Base-by-base conservation (phyloP, 495 filamentous ascomycete genomes). In the Penicillium argentinense region DNA sequence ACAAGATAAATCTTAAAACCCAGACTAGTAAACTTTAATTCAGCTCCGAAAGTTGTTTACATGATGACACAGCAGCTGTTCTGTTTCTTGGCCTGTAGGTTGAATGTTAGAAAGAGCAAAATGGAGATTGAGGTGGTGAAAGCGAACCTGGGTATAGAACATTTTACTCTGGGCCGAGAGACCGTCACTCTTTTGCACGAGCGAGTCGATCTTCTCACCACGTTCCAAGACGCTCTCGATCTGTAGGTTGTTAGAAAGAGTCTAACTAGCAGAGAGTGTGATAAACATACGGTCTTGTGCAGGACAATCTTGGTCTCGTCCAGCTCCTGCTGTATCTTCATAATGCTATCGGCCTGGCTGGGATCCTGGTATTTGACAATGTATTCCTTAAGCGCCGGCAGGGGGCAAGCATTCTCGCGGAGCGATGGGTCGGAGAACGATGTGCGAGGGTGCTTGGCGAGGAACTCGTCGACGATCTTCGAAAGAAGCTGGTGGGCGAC, bases 251-350 rank as follows among this genome's bases (percentile, higher is more conserved):
- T 27, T 28, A 41, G 42, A n/a, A 16, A 32, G 32, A 40, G 24
- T 41, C 11, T 32, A 9, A 19, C 4, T 16, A 8, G 4, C n/a
- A 33, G 27, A 37, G 51, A 59, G 51, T 43, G 51, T 59, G 44
- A 56, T 51, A 21, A 19, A 29, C 50, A 16, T 63, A 72, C 69
- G n/a, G 89, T 93, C 81, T 96, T 95, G 71, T 96, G 90, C 47
- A 98, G 78, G 33, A 95, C 84, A 62, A 96, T 93, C 82, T 97
- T 98, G 45, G 95, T 98, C 78, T 97, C 91, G 54, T 97, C 91
- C 50, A 98, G 77, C 71, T 98, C 91, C 71, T 88, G 86, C 72
- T 97, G 95, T 56, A 97, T 96, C 77, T 87, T 92, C 77, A 89
- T 81, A 58, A 96, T 93, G 69, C 81, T 89, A 69, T 90, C 91